Conservation (phyloP, 2,329 filamentous ascomycete genomes). For the Monosporascus sp. region DNA sequence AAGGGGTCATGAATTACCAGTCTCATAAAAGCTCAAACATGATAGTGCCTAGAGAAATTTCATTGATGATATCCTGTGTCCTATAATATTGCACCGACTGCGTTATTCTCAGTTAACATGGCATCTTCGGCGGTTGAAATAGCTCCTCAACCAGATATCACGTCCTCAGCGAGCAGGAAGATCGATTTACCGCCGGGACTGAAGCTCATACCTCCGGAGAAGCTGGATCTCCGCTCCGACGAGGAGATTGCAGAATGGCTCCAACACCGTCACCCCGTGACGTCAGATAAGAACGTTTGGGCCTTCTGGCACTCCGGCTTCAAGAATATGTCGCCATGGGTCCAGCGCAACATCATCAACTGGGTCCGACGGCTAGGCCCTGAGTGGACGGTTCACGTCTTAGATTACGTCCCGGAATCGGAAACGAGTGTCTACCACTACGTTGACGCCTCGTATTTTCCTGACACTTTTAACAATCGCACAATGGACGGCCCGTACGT, state of each 20-base stretch:
- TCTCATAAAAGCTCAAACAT: too few relatives aligned
- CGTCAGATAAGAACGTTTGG: constrained; percentile 37
- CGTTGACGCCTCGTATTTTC: constrained; percentile 28
- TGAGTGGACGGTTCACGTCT: constrained; percentile 33
- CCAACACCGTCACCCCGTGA: constrained; percentile 22
- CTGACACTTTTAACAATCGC: constrained; percentile 34
- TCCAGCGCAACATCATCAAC: constrained; percentile 29
- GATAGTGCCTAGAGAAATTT: not conserved
- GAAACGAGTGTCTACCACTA: constrained; percentile 30
- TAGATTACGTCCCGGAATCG: constrained; percentile 32
- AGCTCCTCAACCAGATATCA: constrained; percentile 4
- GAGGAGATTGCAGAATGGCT: constrained; percentile 26
- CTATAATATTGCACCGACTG: not conserved
- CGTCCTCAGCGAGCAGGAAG: constrained; percentile 5
- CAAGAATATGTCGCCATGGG: constrained; percentile 26
- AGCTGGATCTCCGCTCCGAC: constrained; percentile 23
- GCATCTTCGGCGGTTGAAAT: constrained; percentile 10
- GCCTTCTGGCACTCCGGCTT: constrained; percentile 36
- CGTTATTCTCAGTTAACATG: constrained; percentile 6
- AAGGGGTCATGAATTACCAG: too few relatives aligned
- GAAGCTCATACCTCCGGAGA: constrained; percentile 14
- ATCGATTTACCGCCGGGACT: constrained; percentile 14
- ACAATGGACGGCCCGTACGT: constrained; percentile 38
- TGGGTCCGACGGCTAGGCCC: constrained; percentile 32
- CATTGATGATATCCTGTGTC: not conserved